These are phyloP conservation scores for Aspergillus conjunctus DNA, from an alignment of 495 filamentous ascomycete genomes.

Conservation along the genomic window DNA sequence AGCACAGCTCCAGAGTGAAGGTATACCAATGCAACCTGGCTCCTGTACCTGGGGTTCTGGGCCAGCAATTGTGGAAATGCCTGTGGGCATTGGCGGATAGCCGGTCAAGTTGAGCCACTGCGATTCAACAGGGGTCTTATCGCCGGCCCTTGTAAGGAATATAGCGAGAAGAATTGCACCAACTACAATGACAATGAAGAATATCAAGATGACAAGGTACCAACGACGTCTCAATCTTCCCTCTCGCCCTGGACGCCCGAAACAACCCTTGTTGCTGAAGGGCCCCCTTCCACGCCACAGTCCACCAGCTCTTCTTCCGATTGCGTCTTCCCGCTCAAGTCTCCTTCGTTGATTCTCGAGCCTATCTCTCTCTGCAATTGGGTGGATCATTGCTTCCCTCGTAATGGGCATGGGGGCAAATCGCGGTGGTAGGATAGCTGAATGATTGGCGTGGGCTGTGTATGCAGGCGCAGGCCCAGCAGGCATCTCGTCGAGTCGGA, in stretches of 20 bases:
- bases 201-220: slow-evolving; percentile 55
- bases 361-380: slow-evolving; percentile 41
- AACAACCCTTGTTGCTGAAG: slow-evolving; percentile 60
- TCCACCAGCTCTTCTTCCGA: slow-evolving; percentile 55
- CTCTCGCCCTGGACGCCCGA: slow-evolving; percentile 63
- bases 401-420: slow-evolving; percentile 30
- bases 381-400: slow-evolving; percentile 27
- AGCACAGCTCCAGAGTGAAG: slow-evolving; percentile 79
- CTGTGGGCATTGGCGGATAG: slow-evolving; percentile 83
- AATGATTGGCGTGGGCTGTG: slow-evolving; percentile 23
- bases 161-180: slow-evolving; percentile 62
- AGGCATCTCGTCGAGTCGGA: slow-evolving; percentile 50
- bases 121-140: slow-evolving; percentile 47
- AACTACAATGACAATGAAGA: slow-evolving; percentile 60
- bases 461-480: slow-evolving; percentile 39
- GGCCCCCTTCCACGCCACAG: slow-evolving; percentile 64
- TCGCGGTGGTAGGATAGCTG: slow-evolving; percentile 30
- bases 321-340: slow-evolving; percentile 63
- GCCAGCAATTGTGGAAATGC: slow-evolving; percentile 72
- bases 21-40: slow-evolving; percentile 66
- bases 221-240: slow-evolving; percentile 64
- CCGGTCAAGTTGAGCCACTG: slow-evolving; percentile 82
- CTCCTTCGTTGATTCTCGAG: slow-evolving; percentile 56
- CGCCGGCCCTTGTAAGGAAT: slow-evolving; percentile 55
- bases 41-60: slow-evolving; percentile 59